Percentiles rank a stretch among this genome's conserved stretches.
Conservation (phyloP, 2,329 filamentous ascomycete species). For the Penicillium sp. region DNA sequence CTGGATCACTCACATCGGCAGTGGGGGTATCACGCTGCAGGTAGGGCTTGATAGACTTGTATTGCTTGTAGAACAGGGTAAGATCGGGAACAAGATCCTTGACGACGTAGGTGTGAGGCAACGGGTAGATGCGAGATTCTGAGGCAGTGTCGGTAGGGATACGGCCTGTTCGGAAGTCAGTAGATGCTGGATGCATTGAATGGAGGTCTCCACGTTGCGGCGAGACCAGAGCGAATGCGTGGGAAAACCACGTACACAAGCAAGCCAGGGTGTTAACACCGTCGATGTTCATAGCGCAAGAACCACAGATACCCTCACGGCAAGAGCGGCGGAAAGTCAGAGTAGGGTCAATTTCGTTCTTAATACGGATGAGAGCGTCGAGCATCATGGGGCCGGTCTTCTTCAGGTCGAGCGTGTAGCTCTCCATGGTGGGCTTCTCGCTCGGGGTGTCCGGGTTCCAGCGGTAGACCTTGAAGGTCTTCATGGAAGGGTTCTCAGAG, state of each 20-base stretch:
- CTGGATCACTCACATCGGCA: slow-evolving; percentile 66
- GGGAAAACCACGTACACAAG: slow-evolving; percentile 70
- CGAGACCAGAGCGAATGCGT: not conserved
- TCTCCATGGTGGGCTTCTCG: slow-evolving; percentile 93
- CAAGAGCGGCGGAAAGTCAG: slow-evolving; percentile 95
- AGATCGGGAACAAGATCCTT: slow-evolving; percentile 98
- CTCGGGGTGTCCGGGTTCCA: slow-evolving; percentile 94
- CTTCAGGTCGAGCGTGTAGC: slow-evolving; percentile 92
- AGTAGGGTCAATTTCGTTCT: slow-evolving; percentile 97
- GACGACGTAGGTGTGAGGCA: slow-evolving; percentile 98
- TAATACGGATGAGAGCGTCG: slow-evolving; percentile 94
- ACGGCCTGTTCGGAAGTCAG: slow-evolving; percentile 62
- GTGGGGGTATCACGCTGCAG: slow-evolving; percentile 85
- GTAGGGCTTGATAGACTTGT: slow-evolving; percentile 99
- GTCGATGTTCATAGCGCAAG: slow-evolving; percentile 99
- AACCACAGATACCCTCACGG: slow-evolving; percentile 97
- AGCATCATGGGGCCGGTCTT: slow-evolving; percentile 99
- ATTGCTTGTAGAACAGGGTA: slow-evolving; percentile 99
- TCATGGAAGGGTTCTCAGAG: slow-evolving; percentile 63
- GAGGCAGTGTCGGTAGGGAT: slow-evolving; percentile 79
- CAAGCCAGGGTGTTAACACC: slow-evolving; percentile 97
- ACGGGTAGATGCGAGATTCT: slow-evolving; percentile 92
- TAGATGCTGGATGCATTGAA: not conserved
- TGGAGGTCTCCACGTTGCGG: not conserved
- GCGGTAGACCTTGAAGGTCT: slow-evolving; percentile 98